Base-by-base conservation (phyloP, 2,329 filamentous ascomycete genomes). In the Microsporum ferrugineum region DNA sequence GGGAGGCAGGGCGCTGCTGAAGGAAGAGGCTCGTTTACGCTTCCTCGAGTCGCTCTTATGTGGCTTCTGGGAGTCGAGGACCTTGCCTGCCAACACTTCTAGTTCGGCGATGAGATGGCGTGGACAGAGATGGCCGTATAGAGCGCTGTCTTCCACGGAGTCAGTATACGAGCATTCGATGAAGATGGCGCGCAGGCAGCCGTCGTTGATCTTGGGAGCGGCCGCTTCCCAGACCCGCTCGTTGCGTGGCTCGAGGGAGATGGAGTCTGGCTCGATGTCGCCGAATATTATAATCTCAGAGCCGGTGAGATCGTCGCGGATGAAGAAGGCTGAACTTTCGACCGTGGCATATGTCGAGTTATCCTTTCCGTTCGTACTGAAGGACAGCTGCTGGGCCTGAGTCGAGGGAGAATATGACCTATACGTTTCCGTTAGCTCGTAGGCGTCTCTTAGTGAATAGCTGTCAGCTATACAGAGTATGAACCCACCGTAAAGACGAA, bases 141-240 rank as follows among this genome's bases (percentile, higher is more conserved):
- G 79, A 0, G 86, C 83, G 57, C 88, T 85, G 63, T 94, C 86
- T 27, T 84, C 80, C 68, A 91, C 87, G 5, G 83, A 83, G 71
- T 96, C 87, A 63, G 90, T 88, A 72, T 92, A 99, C 64, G 89
- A 95, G 73, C 92, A 97, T 77, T 99, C 94, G 67, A 99, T 95
- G 70, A 97, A 92, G 10, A 99, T 88, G 8, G 87, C 92, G 0
- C 80, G 82, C 0, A 99, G 80, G 2, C 81, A 79, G 1, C 89
- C 89, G 0, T 80, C 76, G 0, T 80, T 87, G 31, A 99, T 85
- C 71, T 95, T 96, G 6, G 87, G 87, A 0, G 91, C 92, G 0
- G 92, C 92, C 69, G 94, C 88, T 65, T 84, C 82, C 94, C 94
- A 99, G 12, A 99, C 84, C 12, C 80, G 78, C n/a, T 81, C 76